phyloP scores from a whole-genome alignment of 331 rosid genomes.

The Dryas integrifolia region DNA sequence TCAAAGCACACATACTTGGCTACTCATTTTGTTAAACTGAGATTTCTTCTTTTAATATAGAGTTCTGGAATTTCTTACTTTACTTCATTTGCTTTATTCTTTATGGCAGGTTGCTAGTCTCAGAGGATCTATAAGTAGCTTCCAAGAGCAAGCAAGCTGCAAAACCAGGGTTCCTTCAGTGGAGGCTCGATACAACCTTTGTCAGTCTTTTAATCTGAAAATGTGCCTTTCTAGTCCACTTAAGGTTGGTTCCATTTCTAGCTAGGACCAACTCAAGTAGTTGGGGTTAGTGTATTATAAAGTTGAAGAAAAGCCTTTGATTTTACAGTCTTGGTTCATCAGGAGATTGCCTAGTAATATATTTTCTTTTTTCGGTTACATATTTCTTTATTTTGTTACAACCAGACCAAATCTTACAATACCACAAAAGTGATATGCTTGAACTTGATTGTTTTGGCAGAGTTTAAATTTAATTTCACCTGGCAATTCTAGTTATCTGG shows the following conservation, averaged over 20 bases:
- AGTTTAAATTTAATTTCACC: neutral
- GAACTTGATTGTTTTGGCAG: neutral
- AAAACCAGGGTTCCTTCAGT: slow-evolving; percentile 76
- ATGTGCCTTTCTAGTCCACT: slow-evolving; percentile 61
- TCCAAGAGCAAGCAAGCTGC: slow-evolving; percentile 98
- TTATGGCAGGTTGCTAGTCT: slow-evolving; percentile 83
- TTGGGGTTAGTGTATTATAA: neutral
- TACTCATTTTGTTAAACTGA: slow-evolving; percentile 4
- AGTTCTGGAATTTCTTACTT: slow-evolving; percentile 13
- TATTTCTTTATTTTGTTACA: neutral
- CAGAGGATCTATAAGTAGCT: slow-evolving; percentile 92
- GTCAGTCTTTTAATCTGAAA: slow-evolving; percentile 71
- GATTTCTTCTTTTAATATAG: neutral
- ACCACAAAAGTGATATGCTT: neutral
- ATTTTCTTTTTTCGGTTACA: neutral
- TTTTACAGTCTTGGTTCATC: neutral
- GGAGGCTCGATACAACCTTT: slow-evolving; percentile 57
- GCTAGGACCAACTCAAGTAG: neutral
- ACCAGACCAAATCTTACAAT: neutral
- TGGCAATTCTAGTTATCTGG: neutral
- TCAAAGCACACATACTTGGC: neutral
- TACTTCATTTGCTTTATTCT: slow-evolving; percentile 19
- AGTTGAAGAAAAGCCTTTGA: neutral
- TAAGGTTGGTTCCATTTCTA: slow-evolving; percentile 50
- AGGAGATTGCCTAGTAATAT: neutral